phyloP scores from a whole-genome alignment of 352 stramenopile genomes.

The Globisporangium cystogenes region DNA sequence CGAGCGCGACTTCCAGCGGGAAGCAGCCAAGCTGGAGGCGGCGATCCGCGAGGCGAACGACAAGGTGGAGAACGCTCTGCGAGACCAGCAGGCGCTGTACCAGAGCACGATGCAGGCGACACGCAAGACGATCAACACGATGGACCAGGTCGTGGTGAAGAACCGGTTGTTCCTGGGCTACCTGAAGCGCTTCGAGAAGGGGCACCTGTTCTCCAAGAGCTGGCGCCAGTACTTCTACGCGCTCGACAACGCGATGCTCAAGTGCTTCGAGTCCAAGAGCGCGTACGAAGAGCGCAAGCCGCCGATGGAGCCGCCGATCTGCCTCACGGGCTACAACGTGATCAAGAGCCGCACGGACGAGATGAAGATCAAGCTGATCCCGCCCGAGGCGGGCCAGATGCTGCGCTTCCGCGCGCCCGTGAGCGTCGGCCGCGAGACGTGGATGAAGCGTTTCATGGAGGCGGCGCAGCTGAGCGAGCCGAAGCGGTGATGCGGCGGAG shows the following conservation, averaged over 20 bases:
- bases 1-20: conserved; percentile 31
- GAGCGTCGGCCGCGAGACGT: conserved; percentile 66
- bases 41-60: conserved; percentile 31
- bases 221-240: conserved; percentile 81
- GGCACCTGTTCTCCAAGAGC: conserved; percentile 60
- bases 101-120: conserved; percentile 76
- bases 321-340: conserved; percentile 61
- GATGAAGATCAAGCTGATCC: conserved; percentile 76
- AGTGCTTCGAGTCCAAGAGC: conserved; percentile 74
- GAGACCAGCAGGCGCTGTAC: conserved; percentile 60
- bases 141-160: conserved; percentile 61
- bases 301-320: conserved; percentile 42
- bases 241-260: conserved; percentile 56
- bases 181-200: conserved; percentile 72
- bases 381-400: conserved; percentile 58
- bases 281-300: conserved; percentile 53
- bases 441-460: conserved; percentile 74
- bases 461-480: conserved; percentile 40
- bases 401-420: conserved; percentile 67
- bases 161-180: conserved; percentile 64
- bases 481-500: neutral
- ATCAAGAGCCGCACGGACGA: conserved; percentile 70
- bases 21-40: conserved; percentile 30
- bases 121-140: conserved; percentile 69
- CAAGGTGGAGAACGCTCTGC: conserved; percentile 41